Evolutionary conservation across 306 rosid genomes (phyloP), one percentile per base, ranked within the genome.

Genomic region (Cucurbita moschata): DNA sequence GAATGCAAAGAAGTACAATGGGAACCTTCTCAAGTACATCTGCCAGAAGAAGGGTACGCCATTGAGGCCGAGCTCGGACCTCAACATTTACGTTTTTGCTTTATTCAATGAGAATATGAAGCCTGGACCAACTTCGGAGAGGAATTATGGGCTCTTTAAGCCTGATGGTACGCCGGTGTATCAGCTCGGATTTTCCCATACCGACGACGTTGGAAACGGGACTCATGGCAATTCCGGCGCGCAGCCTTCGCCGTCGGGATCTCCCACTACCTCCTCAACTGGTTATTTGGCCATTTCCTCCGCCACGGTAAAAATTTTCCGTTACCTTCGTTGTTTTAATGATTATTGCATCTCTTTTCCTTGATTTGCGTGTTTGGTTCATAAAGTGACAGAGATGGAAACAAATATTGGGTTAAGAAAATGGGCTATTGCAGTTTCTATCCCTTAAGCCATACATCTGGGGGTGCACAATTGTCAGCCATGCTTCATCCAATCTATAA

Each of bases 81-180:
- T 95, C 66, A 95, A 95, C 58, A 91, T 95, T 43, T 95, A 95
- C 46, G 96, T 95, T 10, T 95, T 95, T 47, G 97, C 99, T 47
- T 50, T 95, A 12, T 95, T 95, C 51, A 95, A 95, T 37, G 99
- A 95, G 89, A 95, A 95, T 71, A 82, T 89, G 97, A 95, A 95
- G 71, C 99, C 97, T 1, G 99, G 99, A 5, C 97, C 97, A 6
- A 79, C 92, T 56, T 95, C 99, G 0, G 99, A 95, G 79, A 79
- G 99, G 15, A 95, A 95, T 47, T 95, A 91, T 76, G 99, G 99
- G 1, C 81, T 95, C 4, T 91, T 95, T 46, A 95, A 95, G 73
- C 99, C 99, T 5, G 97, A 95, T 55, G 87, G 96, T 1, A 76
- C 86, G 38, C 93, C 96, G 11, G 87, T 87, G 13, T 95, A 95